Conservation (phyloP, 2,329 filamentous ascomycete species). For the Monosporascus sp. region DNA sequence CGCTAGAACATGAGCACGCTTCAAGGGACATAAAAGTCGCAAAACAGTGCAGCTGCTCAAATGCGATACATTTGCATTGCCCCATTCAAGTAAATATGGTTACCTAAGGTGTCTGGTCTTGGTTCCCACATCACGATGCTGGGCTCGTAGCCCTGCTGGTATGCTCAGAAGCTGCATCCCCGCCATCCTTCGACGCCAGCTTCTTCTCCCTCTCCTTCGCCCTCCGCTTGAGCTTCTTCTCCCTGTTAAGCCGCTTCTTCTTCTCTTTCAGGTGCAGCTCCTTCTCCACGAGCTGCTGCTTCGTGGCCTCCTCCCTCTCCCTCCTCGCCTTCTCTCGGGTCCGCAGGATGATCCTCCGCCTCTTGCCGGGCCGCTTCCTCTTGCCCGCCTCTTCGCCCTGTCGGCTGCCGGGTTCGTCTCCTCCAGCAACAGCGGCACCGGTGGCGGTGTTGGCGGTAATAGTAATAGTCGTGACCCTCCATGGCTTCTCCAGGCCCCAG, state of each 20-base stretch:
- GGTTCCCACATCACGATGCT: background rate
- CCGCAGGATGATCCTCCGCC: slow-evolving; percentile 47
- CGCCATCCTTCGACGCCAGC: slow-evolving; percentile 17
- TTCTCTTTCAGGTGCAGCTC: slow-evolving; percentile 54
- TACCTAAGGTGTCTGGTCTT: no score
- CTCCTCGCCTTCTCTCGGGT: slow-evolving; percentile 36
- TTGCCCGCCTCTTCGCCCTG: slow-evolving; percentile 5
- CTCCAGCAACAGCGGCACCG: no score
- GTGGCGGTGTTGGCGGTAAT: slow-evolving; percentile 24
- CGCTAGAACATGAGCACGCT: no score
- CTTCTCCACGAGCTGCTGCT: slow-evolving; percentile 39
- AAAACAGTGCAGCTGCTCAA: no score
- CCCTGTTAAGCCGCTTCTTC: slow-evolving; percentile 55
- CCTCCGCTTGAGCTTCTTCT: slow-evolving; percentile 54
- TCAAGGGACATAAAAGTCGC: no score
- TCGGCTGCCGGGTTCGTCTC: no score
- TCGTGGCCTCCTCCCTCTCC: slow-evolving; percentile 34
- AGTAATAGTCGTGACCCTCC: slow-evolving; percentile 46
- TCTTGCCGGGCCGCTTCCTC: slow-evolving; percentile 51
- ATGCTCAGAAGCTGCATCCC: slow-evolving; percentile 14
- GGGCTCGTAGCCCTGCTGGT: slow-evolving; percentile 2
- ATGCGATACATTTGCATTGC: no score
- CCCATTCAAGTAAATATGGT: no score
- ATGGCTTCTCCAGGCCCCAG: slow-evolving; percentile 57
- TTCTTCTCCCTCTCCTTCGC: slow-evolving; percentile 54